These are phyloP conservation scores for Brassica hybrid DNA, from an alignment of 441 rosid species.

Conservation along the genomic window DNA sequence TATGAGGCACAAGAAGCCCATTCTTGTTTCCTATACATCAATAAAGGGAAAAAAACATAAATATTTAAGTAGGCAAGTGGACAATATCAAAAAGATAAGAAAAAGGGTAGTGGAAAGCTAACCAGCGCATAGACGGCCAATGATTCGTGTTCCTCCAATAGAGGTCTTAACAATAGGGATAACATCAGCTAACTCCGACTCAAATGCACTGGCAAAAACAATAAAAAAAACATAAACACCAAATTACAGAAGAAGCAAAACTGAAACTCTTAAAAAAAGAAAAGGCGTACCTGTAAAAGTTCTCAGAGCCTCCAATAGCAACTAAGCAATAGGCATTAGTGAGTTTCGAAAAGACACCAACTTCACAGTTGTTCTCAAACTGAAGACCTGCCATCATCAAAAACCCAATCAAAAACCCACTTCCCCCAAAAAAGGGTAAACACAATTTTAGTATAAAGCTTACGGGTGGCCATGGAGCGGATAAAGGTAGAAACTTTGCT, in stretches of 20 bases:
- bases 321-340: conserved; percentile 97
- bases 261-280: neutral
- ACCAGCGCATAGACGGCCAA: conserved; percentile 94
- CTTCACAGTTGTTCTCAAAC: conserved; percentile 90
- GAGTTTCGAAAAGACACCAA: conserved; percentile 96
- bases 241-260: neutral
- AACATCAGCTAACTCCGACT: conserved; percentile 76
- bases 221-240: conserved; percentile 5
- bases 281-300: conserved; percentile 73
- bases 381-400: conserved; percentile 64
- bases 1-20: conserved; percentile 94
- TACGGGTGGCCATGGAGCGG: neutral
- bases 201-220: conserved; percentile 56
- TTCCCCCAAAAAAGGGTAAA: neutral
- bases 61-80: neutral
- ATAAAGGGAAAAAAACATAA: neutral
- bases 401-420: too few species aligned
- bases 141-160: conserved; percentile 77
- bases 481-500: neutral
- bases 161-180: conserved; percentile 93
- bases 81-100: neutral
- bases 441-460: neutral
- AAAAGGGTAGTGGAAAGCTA: neutral
- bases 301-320: conserved; percentile 91
- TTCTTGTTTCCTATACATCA: conserved; percentile 54